A percentile compares a stretch with the other conserved stretches of the same genome.
Conservation (phyloP, 1,139 yeast genomes). For the Yamadazyma conglobata region DNA sequence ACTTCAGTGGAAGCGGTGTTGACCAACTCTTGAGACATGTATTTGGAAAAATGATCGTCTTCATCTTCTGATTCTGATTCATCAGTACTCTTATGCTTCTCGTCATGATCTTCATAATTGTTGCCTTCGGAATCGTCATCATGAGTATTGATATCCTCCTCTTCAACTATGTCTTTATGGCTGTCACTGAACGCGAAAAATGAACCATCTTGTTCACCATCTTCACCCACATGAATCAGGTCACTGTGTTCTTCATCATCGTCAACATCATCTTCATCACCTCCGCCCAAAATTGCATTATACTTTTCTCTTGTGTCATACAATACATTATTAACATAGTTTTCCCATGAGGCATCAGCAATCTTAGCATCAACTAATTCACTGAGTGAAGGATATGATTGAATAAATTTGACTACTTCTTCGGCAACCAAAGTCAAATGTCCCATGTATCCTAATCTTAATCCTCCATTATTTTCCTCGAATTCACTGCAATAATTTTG, state of each 20-base stretch:
- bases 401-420: constrained; percentile 92
- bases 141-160: constrained; percentile 2
- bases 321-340: constrained; percentile 77
- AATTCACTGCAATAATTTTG: constrained; percentile 73
- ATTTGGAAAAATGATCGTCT: constrained; percentile 58
- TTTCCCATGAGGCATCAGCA: constrained; percentile 69
- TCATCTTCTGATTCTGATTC: constrained; percentile 29
- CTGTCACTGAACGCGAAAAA: constrained; percentile 5
- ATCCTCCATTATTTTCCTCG: constrained; percentile 55
- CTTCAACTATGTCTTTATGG: constrained; percentile 1
- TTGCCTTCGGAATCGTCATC: constrained; percentile 1
- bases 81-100: constrained; percentile 7
- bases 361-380: constrained; percentile 58
- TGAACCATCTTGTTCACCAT: constrained; percentile 2
- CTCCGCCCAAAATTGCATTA: constrained; percentile 91
- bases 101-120: not conserved
- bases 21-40: constrained; percentile 79
- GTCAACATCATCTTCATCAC: constrained; percentile 36
- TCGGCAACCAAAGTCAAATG: constrained; percentile 94
- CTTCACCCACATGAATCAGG: constrained; percentile 2
- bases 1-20: constrained; percentile 57
- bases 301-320: constrained; percentile 91
- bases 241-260: constrained; percentile 14
- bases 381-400: constrained; percentile 64
- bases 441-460: constrained; percentile 95